phyloP scores from a whole-genome alignment of 208 protist genomes.

The Trypanosoma platydactyli region DNA sequence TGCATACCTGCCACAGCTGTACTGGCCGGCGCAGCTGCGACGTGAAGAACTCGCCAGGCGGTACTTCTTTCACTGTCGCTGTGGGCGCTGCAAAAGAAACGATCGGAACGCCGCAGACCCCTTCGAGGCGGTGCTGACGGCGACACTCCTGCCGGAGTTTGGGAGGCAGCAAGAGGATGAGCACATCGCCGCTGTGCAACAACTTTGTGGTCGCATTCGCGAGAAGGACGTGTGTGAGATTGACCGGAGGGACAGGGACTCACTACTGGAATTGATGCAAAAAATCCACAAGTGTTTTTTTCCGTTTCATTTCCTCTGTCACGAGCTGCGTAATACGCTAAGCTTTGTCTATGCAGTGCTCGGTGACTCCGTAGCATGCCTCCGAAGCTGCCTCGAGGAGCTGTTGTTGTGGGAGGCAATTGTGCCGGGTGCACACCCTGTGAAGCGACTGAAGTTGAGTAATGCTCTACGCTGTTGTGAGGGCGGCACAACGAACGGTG shows the following conservation, averaged over 20 bases:
- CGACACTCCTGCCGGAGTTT: conserved; percentile 31
- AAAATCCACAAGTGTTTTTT: conserved; percentile 57
- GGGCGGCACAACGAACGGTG: background rate
- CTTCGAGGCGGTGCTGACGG: conserved; percentile 52
- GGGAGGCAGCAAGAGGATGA: conserved; percentile 7
- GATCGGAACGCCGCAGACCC: conserved; percentile 28
- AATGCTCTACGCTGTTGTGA: conserved; percentile 58
- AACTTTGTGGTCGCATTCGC: conserved; percentile 48
- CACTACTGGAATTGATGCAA: conserved; percentile 38
- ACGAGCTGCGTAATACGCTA: conserved; percentile 81
- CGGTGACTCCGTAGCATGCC: conserved; percentile 35
- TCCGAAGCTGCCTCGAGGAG: conserved; percentile 62
- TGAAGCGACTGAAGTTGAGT: conserved; percentile 79
- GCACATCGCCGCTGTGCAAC: conserved; percentile 54
- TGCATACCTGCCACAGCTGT: conserved; percentile 85
- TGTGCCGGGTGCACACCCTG: conserved; percentile 73
- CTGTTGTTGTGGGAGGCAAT: conserved; percentile 84
- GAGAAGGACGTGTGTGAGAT: conserved; percentile 39
- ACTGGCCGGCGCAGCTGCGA: conserved; percentile 74
- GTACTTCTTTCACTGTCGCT: conserved; percentile 84
- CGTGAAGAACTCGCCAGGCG: conserved; percentile 48
- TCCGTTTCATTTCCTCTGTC: conserved; percentile 80
- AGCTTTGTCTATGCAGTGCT: conserved; percentile 84
- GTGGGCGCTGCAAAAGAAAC: conserved; percentile 43
- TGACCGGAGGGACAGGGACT: conserved; percentile 30